Conservation (phyloP, 192 early-diverging fungal genomes). For the Entomortierella beljakovae region DNA sequence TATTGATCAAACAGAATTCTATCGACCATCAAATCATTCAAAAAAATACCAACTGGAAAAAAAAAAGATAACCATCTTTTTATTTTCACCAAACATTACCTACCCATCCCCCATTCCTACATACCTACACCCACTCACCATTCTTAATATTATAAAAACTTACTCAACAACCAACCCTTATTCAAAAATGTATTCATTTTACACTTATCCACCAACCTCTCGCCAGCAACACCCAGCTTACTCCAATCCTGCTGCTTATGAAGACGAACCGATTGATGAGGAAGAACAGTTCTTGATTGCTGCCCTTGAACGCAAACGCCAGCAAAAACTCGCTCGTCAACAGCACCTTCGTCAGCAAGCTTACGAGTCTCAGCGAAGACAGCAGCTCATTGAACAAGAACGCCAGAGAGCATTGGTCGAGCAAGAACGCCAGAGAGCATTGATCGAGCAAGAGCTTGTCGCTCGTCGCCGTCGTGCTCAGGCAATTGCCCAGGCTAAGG, state of each 20-base stretch:
- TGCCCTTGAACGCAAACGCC: slow-evolving; percentile 47
- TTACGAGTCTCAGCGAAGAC: slow-evolving; percentile 14
- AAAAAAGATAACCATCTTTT: too few relatives aligned
- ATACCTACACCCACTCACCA: too few relatives aligned
- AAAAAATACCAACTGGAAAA: too few relatives aligned
- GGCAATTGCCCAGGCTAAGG: slow-evolving; percentile 21
- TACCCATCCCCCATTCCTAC: too few relatives aligned
- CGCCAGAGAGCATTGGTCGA: slow-evolving; percentile 9
- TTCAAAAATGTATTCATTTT: neutral
- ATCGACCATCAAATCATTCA: too few relatives aligned
- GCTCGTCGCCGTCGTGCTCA: slow-evolving; percentile 19
- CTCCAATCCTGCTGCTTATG: too few relatives aligned
- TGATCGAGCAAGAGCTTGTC: slow-evolving; percentile 27
- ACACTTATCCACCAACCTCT: slow-evolving; percentile 6
- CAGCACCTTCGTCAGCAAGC: slow-evolving; percentile 31
- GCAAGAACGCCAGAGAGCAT: slow-evolving; percentile 23
- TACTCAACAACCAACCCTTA: slow-evolving; percentile 5
- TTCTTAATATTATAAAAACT: too few relatives aligned
- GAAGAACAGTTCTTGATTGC: slow-evolving; percentile 45
- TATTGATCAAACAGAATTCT: too few relatives aligned
- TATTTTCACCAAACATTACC: too few relatives aligned
- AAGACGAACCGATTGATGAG: slow-evolving; percentile 5
- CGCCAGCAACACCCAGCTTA: too few relatives aligned
- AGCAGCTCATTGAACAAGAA: too few relatives aligned
- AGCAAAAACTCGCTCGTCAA: slow-evolving; percentile 41